Evolutionary conservation across 2,329 filamentous ascomycete species (phyloP), one percentile per base, ranked within the genome.

Genomic region (Triangularia setosa): DNA sequence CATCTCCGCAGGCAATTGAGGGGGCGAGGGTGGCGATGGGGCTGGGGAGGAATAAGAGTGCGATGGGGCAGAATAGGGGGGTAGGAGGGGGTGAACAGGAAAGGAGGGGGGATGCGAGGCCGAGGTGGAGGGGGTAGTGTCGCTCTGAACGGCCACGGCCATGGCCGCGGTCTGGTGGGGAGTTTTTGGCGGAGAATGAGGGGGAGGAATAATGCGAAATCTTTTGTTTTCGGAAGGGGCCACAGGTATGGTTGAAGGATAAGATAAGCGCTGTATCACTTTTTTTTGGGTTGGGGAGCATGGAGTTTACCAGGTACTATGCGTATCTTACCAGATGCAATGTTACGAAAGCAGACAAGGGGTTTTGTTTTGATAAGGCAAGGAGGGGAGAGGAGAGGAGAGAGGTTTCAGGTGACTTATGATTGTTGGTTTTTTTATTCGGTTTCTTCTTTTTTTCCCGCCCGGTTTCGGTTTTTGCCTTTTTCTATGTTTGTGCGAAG

Each of bases 1-100:
- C 79, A 44, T 84, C 79, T 60, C 83, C 84, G 4, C 79, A 82
- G 61, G 76, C 81, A 24, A 58, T 80, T 1, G 77, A 80, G 0
- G 78, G 80, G 4, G 79, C 82, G 4, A 76, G 80, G n/a, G 74
- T 72, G 33, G 78, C 78, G 12, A 80, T 82, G 75, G 75, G 77
- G 48, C 78, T 76, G 69, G 74, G 75, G 25, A 78, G 66, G 40
- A 68, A 70, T 9, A 65, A 69, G 4, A 74, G 76, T 16, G 65
- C 72, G 14, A 73, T 68, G 40, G 40, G 40, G 35, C 35, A 40
- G 40, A 48, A 21, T 12, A 48, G n/a, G 16, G n/a, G 4, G n/a
- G n/a, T n/a, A n/a, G n/a, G n/a, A 14, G 16, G n/a, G 35, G 35
- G 11, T 30, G 7, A 11, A 14, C 30, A 44, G 35, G 73, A 79